A percentile compares a stretch with the other conserved stretches of the same genome.
Evolutionary conservation across 257 asterid species (phyloP).

Genomic region (Salvia hispanica): DNA sequence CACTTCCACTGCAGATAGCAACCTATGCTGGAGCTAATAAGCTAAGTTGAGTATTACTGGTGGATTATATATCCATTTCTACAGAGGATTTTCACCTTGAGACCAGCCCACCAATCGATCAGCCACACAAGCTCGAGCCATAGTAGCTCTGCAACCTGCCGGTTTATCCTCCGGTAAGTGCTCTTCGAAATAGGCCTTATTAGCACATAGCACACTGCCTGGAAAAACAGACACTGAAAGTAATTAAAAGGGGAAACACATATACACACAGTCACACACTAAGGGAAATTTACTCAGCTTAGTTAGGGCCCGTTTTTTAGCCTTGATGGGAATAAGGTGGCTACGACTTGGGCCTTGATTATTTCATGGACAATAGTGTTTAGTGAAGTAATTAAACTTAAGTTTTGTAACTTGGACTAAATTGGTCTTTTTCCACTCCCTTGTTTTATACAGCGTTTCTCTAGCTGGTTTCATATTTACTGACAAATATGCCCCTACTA

Average conservation of each 20-base stretch:
- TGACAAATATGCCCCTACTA: too few relatives aligned
- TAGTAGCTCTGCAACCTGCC: conserved; percentile 61
- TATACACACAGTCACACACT: too few relatives aligned
- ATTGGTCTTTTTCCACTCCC: too few relatives aligned
- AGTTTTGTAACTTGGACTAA: too few relatives aligned
- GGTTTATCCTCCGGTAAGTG: conserved; percentile 50
- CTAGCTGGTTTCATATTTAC: too few relatives aligned
- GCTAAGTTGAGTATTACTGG: background rate
- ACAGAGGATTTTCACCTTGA: conserved; percentile 22
- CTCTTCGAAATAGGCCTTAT: conserved; percentile 81
- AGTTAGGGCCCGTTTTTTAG: background rate
- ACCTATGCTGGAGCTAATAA: conserved; percentile 21
- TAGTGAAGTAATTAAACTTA: too few relatives aligned
- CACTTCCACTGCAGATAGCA: background rate
- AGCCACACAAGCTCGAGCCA: conserved; percentile 99
- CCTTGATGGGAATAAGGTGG: too few relatives aligned
- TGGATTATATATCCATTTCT: background rate
- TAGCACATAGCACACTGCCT: conserved; percentile 53
- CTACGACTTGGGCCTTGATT: too few relatives aligned
- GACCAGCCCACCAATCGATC: conserved; percentile 58
- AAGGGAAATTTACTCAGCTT: background rate
- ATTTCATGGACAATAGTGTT: too few relatives aligned
- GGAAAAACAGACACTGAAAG: conserved; percentile 13
- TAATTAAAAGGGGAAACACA: too few relatives aligned
- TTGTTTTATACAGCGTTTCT: too few relatives aligned